phyloP scores from a whole-genome alignment of 345 rosid species.

The Aegle marmelos region DNA sequence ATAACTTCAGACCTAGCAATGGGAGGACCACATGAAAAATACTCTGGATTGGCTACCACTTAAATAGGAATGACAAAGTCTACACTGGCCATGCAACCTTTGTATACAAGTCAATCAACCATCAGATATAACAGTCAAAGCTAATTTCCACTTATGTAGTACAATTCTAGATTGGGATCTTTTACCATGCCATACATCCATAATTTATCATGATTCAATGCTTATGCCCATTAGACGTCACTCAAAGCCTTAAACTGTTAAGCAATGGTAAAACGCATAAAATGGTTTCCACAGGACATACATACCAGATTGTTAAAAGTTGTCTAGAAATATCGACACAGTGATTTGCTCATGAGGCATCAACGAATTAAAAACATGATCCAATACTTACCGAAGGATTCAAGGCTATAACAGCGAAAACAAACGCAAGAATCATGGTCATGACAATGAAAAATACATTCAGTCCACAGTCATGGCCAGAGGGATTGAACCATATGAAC shows the following conservation, averaged over 20 bases:
- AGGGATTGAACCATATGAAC: constrained; percentile 98
- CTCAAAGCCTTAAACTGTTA: neutral
- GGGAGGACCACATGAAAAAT: neutral
- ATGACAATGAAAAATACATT: constrained; percentile 87
- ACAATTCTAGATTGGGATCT: neutral
- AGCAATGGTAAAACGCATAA: neutral
- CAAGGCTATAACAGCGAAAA: constrained; percentile 65
- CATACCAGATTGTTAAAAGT: neutral
- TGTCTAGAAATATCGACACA: neutral
- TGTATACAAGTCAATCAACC: neutral
- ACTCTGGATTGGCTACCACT: neutral
- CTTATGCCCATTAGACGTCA: neutral
- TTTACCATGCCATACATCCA: neutral
- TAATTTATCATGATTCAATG: neutral
- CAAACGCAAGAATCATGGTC: constrained; percentile 85
- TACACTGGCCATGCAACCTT: neutral
- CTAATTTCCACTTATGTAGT: neutral
- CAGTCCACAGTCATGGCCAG: constrained; percentile 91
- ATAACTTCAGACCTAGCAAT: neutral
- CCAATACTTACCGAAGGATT: constrained; percentile 71
- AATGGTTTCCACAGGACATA: neutral
- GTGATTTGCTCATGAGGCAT: constrained; percentile 4
- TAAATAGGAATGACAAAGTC: neutral
- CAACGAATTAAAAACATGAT: constrained; percentile 10
- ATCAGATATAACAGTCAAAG: constrained; percentile 1